Percentiles rank a stretch among this genome's conserved stretches.
Conservation (phyloP, 1,284 basidiomycete genomes). For the Ceratobasidium sp. region DNA sequence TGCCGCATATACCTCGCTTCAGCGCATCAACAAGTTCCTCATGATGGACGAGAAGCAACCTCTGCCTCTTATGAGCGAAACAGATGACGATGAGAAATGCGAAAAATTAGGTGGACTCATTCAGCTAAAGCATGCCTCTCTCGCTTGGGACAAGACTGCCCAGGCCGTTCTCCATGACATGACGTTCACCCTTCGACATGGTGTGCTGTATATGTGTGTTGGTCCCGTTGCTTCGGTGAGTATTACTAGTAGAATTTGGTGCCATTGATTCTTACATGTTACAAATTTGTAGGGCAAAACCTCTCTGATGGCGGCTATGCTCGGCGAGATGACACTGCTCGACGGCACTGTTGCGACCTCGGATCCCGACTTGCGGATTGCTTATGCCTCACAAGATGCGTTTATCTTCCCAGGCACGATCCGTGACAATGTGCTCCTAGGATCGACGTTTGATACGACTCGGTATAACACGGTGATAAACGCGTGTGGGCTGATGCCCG, state of each 20-base stretch:
- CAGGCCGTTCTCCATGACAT: slow-evolving; percentile 46
- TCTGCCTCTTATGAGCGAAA: slow-evolving; percentile 5
- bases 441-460: slow-evolving; percentile 41
- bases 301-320: slow-evolving; percentile 44
- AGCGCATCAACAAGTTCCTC: slow-evolving; percentile 52
- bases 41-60: slow-evolving; percentile 44
- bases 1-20: slow-evolving; percentile 52
- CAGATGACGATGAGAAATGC: neutral
- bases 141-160: slow-evolving; percentile 27
- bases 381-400: slow-evolving; percentile 54
- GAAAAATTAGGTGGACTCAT: neutral
- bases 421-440: slow-evolving; percentile 52
- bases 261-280: neutral
- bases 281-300: slow-evolving; percentile 45
- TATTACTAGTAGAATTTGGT: neutral
- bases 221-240: slow-evolving; percentile 53
- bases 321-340: slow-evolving; percentile 43
- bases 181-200: slow-evolving; percentile 41
- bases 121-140: slow-evolving; percentile 29
- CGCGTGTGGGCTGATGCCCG: slow-evolving; percentile 50
- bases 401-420: slow-evolving; percentile 52
- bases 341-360: slow-evolving; percentile 17
- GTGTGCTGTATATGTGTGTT: slow-evolving; percentile 50
- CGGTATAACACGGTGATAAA: slow-evolving; percentile 52
- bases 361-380: slow-evolving; percentile 42